Percentiles rank a stretch among this genome's conserved stretches.
phyloP scores from a whole-genome alignment of 768 basidiomycete genomes.

The Leccinum pellstonianum region DNA sequence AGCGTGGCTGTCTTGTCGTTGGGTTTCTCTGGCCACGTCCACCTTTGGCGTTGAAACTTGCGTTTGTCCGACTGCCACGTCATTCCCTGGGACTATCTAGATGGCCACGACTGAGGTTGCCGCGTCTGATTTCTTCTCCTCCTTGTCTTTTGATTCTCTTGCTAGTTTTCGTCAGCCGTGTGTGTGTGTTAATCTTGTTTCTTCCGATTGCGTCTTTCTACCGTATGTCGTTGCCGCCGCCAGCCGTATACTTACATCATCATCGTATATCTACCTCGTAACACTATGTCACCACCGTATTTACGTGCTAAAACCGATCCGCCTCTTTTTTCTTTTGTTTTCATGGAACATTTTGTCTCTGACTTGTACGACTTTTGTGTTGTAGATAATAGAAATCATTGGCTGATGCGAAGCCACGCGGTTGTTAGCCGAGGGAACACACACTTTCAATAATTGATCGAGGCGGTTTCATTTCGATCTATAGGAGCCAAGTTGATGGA shows the following conservation, averaged over 20 bases:
- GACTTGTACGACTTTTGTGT: not conserved
- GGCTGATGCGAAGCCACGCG: not conserved
- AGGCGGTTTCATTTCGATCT: not conserved
- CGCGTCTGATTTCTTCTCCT: not conserved
- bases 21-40: constrained; percentile 7
- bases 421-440: not conserved
- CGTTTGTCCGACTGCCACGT: constrained; percentile 12
- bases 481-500: not conserved
- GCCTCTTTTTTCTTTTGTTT: not conserved
- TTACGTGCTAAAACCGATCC: constrained; percentile 4
- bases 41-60: constrained; percentile 1
- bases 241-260: constrained; percentile 20
- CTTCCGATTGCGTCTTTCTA: not conserved
- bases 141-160: not conserved
- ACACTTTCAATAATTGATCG: not conserved
- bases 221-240: not conserved
- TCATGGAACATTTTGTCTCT: not conserved
- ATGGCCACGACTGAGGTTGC: constrained; percentile 9
- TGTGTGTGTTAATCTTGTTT: constrained; percentile 26
- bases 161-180: constrained; percentile 3
- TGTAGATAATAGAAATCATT: not conserved
- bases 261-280: constrained; percentile 23
- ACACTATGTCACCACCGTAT: constrained; percentile 23
- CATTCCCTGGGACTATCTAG: constrained; percentile 14
- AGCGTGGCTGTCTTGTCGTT: constrained; percentile 8